Base-by-base conservation (phyloP, 805 yeast species). In the Wickerhamomyces strasburgensis region DNA sequence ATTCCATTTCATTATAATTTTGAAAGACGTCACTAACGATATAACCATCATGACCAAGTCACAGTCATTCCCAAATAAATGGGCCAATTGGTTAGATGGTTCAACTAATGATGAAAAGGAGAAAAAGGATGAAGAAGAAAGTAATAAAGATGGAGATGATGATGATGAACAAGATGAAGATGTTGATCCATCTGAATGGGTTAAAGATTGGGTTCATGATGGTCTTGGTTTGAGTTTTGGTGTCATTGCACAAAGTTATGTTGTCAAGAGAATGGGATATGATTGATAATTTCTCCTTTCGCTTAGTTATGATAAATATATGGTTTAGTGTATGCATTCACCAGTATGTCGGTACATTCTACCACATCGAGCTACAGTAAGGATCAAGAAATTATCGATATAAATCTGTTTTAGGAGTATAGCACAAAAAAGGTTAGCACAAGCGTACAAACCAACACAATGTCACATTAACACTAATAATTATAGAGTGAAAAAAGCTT, bases 1-100 rank as follows among this genome's bases (percentile, higher is more conserved):
- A 10, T 89, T 90, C 56, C 73, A 77, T 27, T 89, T 93, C 58
- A 75, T 86, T 7, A 67, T 88, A 25, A 73, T 85, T 15, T 67
- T 93, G 48, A 75, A 77, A 47, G 98, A 93, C 55, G 75, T 78
- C 29, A 78, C 83, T 27, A 90, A 93, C 61, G 73, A 78, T 45
- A 76, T 93, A 44, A 72, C 80, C 6, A 72, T 86, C 31, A 70
- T 77, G 19, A 80, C 86, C 34, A 79, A 81, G 48, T 84, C 98
- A 0, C 98, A 93, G 60, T 78, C 95, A 6, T 83, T 87, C 67
- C 98, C 98, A 9, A 57, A 75, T 31, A 80, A 76, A 55, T 93
- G 98, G 98, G 81, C 88, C 8, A 66, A 75, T n/a, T 93, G 98
- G 98, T 69, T 90, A n/a, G 80, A 58, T 43, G 50, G 54, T 24